Percentiles rank a stretch among this genome's conserved stretches.
These are phyloP conservation scores for Backusella australiensis DNA, from an alignment of 192 early-diverging fungal genomes.

Conservation along the genomic window DNA sequence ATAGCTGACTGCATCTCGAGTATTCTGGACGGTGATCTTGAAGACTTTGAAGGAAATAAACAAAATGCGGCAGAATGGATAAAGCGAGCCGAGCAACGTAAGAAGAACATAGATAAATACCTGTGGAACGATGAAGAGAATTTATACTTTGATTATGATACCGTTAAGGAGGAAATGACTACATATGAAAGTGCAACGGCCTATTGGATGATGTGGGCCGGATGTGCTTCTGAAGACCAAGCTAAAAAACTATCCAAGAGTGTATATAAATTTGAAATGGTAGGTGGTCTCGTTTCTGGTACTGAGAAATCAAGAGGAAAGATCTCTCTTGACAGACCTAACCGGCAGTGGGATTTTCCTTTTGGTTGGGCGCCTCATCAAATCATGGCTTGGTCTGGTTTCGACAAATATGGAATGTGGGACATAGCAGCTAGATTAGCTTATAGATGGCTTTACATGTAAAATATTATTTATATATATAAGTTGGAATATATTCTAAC, in stretches of 20 bases:
- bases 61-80: slow-evolving; percentile 61
- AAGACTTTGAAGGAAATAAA: slow-evolving; percentile 33
- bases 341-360: slow-evolving; percentile 94
- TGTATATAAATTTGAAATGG: slow-evolving; percentile 84
- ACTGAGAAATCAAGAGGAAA: slow-evolving; percentile 87
- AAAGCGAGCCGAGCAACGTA: slow-evolving; percentile 57
- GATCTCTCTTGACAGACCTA: slow-evolving; percentile 80
- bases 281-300: slow-evolving; percentile 89
- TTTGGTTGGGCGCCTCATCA: slow-evolving; percentile 99
- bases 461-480: slow-evolving; percentile 14
- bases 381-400: slow-evolving; percentile 93
- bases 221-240: slow-evolving; percentile 70
- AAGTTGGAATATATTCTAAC: not conserved
- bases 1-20: slow-evolving; percentile 69
- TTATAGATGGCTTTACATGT: slow-evolving; percentile 95
- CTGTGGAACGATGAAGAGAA: slow-evolving; percentile 80
- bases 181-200: slow-evolving; percentile 89
- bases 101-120: slow-evolving; percentile 71
- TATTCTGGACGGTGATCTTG: slow-evolving; percentile 51
- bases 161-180: slow-evolving; percentile 55
- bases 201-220: slow-evolving; percentile 92
- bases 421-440: slow-evolving; percentile 73
- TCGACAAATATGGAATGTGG: slow-evolving; percentile 78
- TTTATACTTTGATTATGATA: slow-evolving; percentile 93
- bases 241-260: slow-evolving; percentile 73